A percentile compares a stretch with the other conserved stretches of the same genome.
phyloP scores from a whole-genome alignment of 1,284 basidiomycete genomes.

The Moesziomyces sp. region DNA sequence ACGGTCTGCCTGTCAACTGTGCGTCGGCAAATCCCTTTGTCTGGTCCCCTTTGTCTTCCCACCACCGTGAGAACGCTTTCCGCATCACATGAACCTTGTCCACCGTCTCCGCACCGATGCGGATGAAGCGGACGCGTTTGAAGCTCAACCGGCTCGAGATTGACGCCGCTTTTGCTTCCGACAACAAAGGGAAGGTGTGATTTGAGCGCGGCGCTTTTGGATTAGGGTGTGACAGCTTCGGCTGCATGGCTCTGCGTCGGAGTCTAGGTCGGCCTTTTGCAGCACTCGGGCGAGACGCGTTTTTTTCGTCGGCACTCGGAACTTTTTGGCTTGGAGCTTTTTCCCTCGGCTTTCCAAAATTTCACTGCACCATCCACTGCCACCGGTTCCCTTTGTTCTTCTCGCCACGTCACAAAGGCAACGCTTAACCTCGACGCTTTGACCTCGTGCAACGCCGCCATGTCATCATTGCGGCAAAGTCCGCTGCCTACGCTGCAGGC shows the following conservation, averaged over 20 bases:
- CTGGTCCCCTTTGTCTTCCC: neutral
- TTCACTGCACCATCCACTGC: conserved; percentile 23
- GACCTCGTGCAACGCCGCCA: conserved; percentile 1
- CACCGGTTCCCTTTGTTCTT: neutral
- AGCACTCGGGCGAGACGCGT: conserved; percentile 20
- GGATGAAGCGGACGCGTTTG: neutral
- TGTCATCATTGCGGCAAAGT: conserved; percentile 40
- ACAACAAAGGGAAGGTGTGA: conserved; percentile 19
- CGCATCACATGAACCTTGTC: neutral
- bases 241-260: conserved; percentile 32
- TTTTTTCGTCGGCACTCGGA: conserved; percentile 23
- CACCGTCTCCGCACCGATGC: too few species aligned
- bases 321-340: conserved; percentile 6
- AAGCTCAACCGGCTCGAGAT: neutral
- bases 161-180: conserved; percentile 1
- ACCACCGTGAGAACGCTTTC: neutral
- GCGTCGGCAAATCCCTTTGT: neutral
- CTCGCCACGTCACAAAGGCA: neutral
- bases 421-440: conserved; percentile 4
- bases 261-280: conserved; percentile 5
- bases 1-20: neutral
- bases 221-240: conserved; percentile 47
- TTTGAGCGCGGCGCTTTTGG: conserved; percentile 18
- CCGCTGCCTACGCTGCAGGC: conserved; percentile 36
- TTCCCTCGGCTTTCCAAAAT: conserved; percentile 8